Evolutionary conservation across 2,329 filamentous ascomycete genomes (phyloP), one percentile per base, ranked within the genome.

Genomic region (Capronia coronata): DNA sequence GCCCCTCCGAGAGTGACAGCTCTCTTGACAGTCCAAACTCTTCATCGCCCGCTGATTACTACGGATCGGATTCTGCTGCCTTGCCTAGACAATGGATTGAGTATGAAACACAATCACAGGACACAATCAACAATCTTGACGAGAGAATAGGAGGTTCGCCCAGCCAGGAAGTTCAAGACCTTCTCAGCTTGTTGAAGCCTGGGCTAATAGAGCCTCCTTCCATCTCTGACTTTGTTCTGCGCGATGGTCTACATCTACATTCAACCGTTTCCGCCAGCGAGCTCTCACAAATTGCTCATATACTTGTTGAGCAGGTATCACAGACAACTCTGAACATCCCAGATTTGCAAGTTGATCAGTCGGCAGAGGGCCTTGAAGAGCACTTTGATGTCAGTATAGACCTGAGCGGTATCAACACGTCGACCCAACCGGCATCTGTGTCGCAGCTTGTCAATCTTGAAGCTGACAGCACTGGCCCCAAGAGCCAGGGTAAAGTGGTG

Each of bases 321-420:
- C 70, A 72, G 54, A 71, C 70, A 10, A 71, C 67, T n/a, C 59
- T 73, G 13, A 42, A 51, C 5, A 19, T 8, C 1, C 5, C 16
- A 18, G 34, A 11, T 8, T 5, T 18, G 14, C 18, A 19, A 18
- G 7, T 37, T 37, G 11, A 23, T 9, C 30, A 41, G 10, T 38
- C 14, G 19, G 23, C 25, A 10, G 23, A 18, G 4, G n/a, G 34
- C 32, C 66, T 64, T 3, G 68, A 70, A 42, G 70, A 67, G 64
- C 62, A 64, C 22, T 62, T 71, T 39, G 59, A 63, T 3, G 68
- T 68, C 10, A 67, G 66, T 48, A 70, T 71, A 45, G 67, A 68
- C 27, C 48, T 65, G 13, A 59, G 61, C 16, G 62, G 67, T 38
- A 65, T 56, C 29, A 52, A 51, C 27, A 53, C 51, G 13, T 46